Percentiles rank a stretch among this genome's conserved stretches.
These are phyloP conservation scores for Ehretia macrophylla DNA, from an alignment of 257 asterid species.

Conservation along the genomic window DNA sequence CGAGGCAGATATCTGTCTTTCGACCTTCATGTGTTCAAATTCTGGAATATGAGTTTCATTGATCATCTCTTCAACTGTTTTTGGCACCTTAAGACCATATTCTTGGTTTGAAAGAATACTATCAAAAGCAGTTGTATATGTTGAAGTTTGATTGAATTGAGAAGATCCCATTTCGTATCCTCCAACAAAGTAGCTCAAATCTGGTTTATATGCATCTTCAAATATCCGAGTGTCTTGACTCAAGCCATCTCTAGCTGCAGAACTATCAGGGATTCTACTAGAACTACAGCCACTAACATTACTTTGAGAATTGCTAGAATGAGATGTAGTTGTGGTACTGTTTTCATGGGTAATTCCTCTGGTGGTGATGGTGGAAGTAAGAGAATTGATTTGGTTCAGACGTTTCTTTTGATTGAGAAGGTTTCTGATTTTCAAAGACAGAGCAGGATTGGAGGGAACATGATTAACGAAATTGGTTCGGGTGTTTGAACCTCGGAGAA, in stretches of 20 bases:
- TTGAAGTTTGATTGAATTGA: conserved; percentile 18
- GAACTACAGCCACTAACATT: conserved; percentile 17
- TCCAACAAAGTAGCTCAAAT: conserved; percentile 37
- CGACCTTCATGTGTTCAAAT: conserved; percentile 53
- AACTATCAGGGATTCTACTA: conserved; percentile 13
- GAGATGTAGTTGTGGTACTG: conserved; percentile 12
- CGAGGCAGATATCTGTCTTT: conserved; percentile 70
- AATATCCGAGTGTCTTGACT: conserved; percentile 5
- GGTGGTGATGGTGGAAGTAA: conserved; percentile 12
- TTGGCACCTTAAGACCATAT: conserved; percentile 19
- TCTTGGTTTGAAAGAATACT: conserved; percentile 23
- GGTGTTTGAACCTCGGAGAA: conserved; percentile 72
- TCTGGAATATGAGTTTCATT: conserved; percentile 33
- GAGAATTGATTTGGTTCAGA: conserved; percentile 31
- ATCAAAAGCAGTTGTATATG: conserved; percentile 25
- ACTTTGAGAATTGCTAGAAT: conserved; percentile 9
- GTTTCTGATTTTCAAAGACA: conserved; percentile 66
- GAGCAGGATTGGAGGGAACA: conserved; percentile 64
- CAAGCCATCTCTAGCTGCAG: conserved; percentile 1
- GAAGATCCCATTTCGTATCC: conserved; percentile 31
- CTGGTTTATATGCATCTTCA: conserved; percentile 56
- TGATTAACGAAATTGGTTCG: conserved; percentile 65
- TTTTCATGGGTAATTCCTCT: conserved; percentile 11
- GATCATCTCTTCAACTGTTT: conserved; percentile 5
- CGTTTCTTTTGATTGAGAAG: conserved; percentile 60